Percentiles rank a stretch among this genome's conserved stretches.
phyloP scores from a whole-genome alignment of 805 yeast species.

The Barnettozyma pratensis region DNA sequence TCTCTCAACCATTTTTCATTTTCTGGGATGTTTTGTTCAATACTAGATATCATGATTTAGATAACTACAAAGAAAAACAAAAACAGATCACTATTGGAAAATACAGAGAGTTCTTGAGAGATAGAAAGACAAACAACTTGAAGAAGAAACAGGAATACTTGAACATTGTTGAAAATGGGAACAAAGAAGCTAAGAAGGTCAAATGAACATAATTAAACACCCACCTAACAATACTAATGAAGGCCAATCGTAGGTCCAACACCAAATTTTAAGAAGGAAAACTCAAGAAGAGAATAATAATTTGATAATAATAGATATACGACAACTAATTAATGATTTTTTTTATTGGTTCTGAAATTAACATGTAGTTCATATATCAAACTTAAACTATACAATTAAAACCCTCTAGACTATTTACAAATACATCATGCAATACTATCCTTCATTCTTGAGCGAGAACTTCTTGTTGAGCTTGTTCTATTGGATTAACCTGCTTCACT shows the following conservation, averaged over 20 bases:
- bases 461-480: background rate
- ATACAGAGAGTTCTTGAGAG: slow-evolving; percentile 51
- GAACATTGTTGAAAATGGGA: slow-evolving; percentile 1
- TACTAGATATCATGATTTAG: slow-evolving; percentile 67
- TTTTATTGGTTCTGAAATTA: too few species aligned
- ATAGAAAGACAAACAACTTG: slow-evolving; percentile 30
- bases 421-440: background rate
- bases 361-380: too few species aligned
- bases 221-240: too few species aligned
- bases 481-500: background rate
- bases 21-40: slow-evolving; percentile 79
- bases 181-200: background rate
- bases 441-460: background rate
- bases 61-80: slow-evolving; percentile 61
- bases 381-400: too few species aligned
- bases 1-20: slow-evolving; percentile 92
- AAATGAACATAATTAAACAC: too few species aligned
- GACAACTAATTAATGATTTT: background rate
- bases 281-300: background rate
- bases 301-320: background rate
- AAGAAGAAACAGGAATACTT: slow-evolving; percentile 21
- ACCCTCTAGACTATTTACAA: background rate
- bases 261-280: background rate
- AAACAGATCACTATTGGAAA: slow-evolving; percentile 61
- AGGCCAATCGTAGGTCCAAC: too few species aligned